Evolutionary conservation across 23 red algal genomes (phyloP), one percentile per base, ranked within the genome.

Genomic region (Cyanidium caldarium): DNA sequence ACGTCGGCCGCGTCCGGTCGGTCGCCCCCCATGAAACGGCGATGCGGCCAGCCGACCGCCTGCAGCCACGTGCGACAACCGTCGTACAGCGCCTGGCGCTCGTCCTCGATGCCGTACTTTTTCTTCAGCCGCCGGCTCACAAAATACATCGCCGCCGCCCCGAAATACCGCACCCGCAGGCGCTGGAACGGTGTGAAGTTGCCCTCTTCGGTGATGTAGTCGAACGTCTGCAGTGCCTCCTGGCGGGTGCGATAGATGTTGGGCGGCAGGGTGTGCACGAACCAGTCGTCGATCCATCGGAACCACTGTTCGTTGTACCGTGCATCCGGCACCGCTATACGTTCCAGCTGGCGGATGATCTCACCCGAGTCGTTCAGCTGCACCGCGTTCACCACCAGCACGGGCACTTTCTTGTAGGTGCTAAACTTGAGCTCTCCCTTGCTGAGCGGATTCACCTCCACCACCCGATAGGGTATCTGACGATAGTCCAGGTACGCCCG

Each of bases 401-500:
- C 75, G 35, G 92, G 92, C 16, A 98, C 92, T 42, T 98, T 98
- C 2, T 78, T 56, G 68, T 98, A 98, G 23, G 56, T 34, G 3
- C 72, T 66, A n/a, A 57, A 69, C 45, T 41, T 65, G 2, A 98
- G 69, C 42, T 88, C 92, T 13, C 68, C 73, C 67, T 98, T 98
- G 14, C 81, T 65, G 0, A 98, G 40, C 26, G 92, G 92, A 81
- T 98, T 77, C 17, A 98, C 84, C 66, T 98, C 92, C 13, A 98
- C 80, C 13, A 80, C 81, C 23, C 37, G 58, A 42, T 86, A 98
- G 1, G 92, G 84, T 44, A 98, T 81, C 23, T 77, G 68, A 46
- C 87, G 79, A 68, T 81, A 98, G 70, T 98, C 84, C 45, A 85
- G 80, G 65, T 84, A 88, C 33, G 92, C 92, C 19, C 92, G 84